These are phyloP conservation scores for Pyrenophora teres DNA, from an alignment of 2,329 filamentous ascomycete genomes.

Conservation along the genomic window DNA sequence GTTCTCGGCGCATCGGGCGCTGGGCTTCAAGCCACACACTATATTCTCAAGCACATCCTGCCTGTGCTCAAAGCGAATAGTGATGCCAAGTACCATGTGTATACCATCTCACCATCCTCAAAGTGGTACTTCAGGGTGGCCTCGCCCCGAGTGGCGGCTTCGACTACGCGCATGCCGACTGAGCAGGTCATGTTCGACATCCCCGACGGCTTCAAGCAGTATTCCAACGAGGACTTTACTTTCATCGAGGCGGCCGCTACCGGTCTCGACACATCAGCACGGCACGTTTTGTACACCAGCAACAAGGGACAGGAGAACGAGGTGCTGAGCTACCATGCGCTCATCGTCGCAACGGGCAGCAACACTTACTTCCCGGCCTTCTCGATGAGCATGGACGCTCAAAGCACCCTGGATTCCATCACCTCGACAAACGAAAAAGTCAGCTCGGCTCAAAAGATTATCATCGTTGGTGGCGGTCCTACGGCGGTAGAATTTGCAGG, in stretches of 20 bases:
- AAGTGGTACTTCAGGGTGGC: conserved; percentile 60
- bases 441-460: conserved; percentile 49
- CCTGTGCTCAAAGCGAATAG: conserved; percentile 39
- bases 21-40: conserved; percentile 41
- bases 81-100: conserved; percentile 55
- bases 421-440: conserved; percentile 44
- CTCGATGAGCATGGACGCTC: conserved; percentile 47
- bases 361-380: conserved; percentile 52
- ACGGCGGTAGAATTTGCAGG: conserved; percentile 57
- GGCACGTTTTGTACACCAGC: conserved; percentile 53
- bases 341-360: conserved; percentile 62
- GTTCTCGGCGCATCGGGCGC: conserved; percentile 40
- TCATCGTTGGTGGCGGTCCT: conserved; percentile 56
- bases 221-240: conserved; percentile 53
- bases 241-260: conserved; percentile 59
- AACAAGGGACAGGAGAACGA: conserved; percentile 27
- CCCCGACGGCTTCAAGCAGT: conserved; percentile 56
- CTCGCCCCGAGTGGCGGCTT: conserved; percentile 59
- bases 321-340: conserved; percentile 56
- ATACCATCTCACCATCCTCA: conserved; percentile 59
- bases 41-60: conserved; percentile 44
- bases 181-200: conserved; percentile 58
- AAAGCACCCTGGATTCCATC: conserved; percentile 36
- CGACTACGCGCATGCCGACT: conserved; percentile 52
- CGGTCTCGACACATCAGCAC: conserved; percentile 50